Conservation (phyloP, 495 filamentous ascomycete genomes). For the Neurospora intermedia region DNA sequence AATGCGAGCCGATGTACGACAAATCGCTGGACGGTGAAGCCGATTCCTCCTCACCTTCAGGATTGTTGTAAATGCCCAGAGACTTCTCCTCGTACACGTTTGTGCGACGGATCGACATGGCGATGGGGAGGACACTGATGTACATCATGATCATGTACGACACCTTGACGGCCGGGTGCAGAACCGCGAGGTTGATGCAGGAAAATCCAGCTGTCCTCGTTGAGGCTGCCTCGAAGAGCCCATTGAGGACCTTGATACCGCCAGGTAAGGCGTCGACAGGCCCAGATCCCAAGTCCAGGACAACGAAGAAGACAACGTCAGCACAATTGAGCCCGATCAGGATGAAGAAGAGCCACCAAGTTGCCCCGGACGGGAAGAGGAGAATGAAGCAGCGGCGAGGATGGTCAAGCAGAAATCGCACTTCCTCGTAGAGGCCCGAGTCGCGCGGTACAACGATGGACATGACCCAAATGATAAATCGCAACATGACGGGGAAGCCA, state of each 20-base stretch:
- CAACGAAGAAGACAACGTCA: slow-evolving; percentile 80
- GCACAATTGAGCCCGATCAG: slow-evolving; percentile 70
- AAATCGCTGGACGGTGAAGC: slow-evolving; percentile 32
- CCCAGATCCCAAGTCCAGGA: slow-evolving; percentile 69
- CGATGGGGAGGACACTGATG: slow-evolving; percentile 92
- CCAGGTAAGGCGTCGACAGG: slow-evolving; percentile 50
- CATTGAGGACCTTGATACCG: slow-evolving; percentile 67
- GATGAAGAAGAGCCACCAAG: slow-evolving; percentile 89
- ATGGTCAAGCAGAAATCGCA: slow-evolving; percentile 85
- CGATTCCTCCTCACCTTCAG: slow-evolving; percentile 28
- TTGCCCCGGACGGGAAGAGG: slow-evolving; percentile 80
- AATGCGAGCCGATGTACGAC: slow-evolving; percentile 77
- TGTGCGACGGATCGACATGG: slow-evolving; percentile 83
- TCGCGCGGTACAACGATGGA: slow-evolving; percentile 48
- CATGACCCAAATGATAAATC: slow-evolving; percentile 73
- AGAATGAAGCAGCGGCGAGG: slow-evolving; percentile 91
- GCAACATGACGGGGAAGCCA: slow-evolving; percentile 85
- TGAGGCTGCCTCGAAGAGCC: slow-evolving; percentile 75
- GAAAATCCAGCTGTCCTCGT: slow-evolving; percentile 85
- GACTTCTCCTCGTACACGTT: slow-evolving; percentile 97
- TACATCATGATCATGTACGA: slow-evolving; percentile 99
- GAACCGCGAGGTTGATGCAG: slow-evolving; percentile 58
- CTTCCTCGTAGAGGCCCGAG: slow-evolving; percentile 70
- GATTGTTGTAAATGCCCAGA: slow-evolving; percentile 60
- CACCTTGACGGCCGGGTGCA: slow-evolving; percentile 88